These are phyloP conservation scores for Knoxdaviesia capensis DNA, from an alignment of 2,329 filamentous ascomycete genomes.

Conservation along the genomic window DNA sequence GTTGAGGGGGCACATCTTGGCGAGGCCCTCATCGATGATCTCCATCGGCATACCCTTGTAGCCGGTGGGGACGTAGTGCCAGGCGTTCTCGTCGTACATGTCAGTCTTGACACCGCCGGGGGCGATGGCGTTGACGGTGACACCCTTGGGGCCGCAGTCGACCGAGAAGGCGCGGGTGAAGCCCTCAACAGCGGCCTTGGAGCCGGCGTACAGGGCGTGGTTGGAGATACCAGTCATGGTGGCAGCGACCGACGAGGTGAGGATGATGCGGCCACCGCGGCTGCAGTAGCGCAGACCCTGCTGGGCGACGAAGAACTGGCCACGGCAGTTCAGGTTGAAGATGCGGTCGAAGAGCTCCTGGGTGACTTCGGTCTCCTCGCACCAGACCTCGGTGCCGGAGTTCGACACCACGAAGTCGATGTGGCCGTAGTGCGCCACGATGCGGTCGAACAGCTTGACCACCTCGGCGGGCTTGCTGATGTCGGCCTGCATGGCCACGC, in stretches of 20 bases:
- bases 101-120: slow-evolving; percentile 57
- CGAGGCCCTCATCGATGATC: slow-evolving; percentile 32
- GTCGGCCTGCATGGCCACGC: slow-evolving; percentile 41
- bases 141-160: slow-evolving; percentile 45
- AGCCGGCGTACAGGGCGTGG: slow-evolving; percentile 52
- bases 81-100: slow-evolving; percentile 55
- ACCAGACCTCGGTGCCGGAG: slow-evolving; percentile 52
- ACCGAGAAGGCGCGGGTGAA: slow-evolving; percentile 53
- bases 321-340: slow-evolving; percentile 50
- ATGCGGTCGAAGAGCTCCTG: slow-evolving; percentile 53
- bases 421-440: slow-evolving; percentile 43
- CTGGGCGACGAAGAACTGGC: slow-evolving; percentile 62
- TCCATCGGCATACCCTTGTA: slow-evolving; percentile 28
- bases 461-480: slow-evolving; percentile 40
- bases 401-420: slow-evolving; percentile 57
- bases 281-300: slow-evolving; percentile 52
- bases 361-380: slow-evolving; percentile 46
- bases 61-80: slow-evolving; percentile 41
- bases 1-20: slow-evolving; percentile 35
- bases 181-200: slow-evolving; percentile 53
- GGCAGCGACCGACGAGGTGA: slow-evolving; percentile 51
- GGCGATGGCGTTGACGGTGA: slow-evolving; percentile 55
- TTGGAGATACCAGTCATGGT: slow-evolving; percentile 45
- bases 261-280: slow-evolving; percentile 48
- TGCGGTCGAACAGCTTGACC: slow-evolving; percentile 41